Conservation (phyloP, 1,284 basidiomycete genomes). For the Porphyrellus sp. region DNA sequence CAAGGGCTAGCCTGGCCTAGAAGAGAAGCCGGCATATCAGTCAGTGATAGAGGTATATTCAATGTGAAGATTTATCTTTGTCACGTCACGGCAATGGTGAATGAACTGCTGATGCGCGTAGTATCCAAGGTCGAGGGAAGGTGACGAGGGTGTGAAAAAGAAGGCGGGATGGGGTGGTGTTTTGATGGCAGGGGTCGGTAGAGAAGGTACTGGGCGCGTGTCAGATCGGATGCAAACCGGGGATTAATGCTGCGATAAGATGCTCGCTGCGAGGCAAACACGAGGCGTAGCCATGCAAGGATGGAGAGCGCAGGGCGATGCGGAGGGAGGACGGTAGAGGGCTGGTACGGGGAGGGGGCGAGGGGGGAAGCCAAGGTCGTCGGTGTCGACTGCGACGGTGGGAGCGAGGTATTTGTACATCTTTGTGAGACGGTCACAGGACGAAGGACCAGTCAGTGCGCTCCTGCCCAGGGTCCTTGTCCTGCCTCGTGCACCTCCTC, state of each 20-base stretch:
- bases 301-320: neutral
- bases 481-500: slow-evolving; percentile 20
- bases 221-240: slow-evolving; percentile 3
- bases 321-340: neutral
- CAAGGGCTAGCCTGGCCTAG: neutral
- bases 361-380: neutral
- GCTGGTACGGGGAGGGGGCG: too few species aligned
- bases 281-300: neutral
- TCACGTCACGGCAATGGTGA: neutral
- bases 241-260: slow-evolving; percentile 16
- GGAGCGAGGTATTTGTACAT: slow-evolving; percentile 32
- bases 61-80: neutral
- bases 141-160: slow-evolving; percentile 11
- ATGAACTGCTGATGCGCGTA: too few species aligned
- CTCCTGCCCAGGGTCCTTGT: slow-evolving; percentile 29
- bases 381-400: slow-evolving; percentile 3
- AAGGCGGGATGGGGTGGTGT: slow-evolving; percentile 1
- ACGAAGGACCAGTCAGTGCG: slow-evolving; percentile 27
- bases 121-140: too few species aligned
- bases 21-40: neutral
- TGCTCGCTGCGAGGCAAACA: neutral
- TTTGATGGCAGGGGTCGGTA: slow-evolving; percentile 15
- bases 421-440: slow-evolving; percentile 38
- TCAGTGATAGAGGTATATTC: neutral
- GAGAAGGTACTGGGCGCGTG: slow-evolving; percentile 4